Evolutionary conservation across 2,329 filamentous ascomycete genomes (phyloP).

Genomic region (Aspergillus tanneri): DNA sequence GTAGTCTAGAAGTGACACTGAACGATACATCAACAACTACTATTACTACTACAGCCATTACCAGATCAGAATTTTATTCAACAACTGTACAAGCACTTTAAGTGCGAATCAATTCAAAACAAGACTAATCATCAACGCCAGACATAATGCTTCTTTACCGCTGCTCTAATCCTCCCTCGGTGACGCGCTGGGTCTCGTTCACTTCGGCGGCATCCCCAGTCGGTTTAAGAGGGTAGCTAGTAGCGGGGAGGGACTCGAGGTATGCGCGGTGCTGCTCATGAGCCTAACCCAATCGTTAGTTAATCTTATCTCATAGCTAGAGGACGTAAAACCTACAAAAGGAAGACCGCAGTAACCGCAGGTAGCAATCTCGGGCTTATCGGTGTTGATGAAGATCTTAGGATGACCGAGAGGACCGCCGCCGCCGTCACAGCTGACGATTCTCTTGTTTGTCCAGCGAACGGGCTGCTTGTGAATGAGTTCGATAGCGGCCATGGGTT

Average conservation of each 20-base stretch:
- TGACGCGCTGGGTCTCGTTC: constrained; percentile 57
- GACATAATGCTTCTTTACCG: constrained; percentile 47
- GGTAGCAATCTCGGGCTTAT: constrained; percentile 88
- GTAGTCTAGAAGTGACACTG: too few species aligned
- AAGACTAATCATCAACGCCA: constrained; percentile 37
- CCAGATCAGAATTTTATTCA: too few species aligned
- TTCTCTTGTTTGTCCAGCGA: constrained; percentile 77
- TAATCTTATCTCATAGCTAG: not conserved
- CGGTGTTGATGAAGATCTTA: constrained; percentile 93
- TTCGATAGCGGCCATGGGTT: constrained; percentile 85
- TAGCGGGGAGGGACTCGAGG: constrained; percentile 76
- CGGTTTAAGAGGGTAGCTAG: constrained; percentile 76
- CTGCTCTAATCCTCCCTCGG: constrained; percentile 59
- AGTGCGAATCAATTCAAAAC: constrained; percentile 23
- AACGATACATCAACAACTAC: too few species aligned
- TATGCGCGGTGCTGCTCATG: constrained; percentile 84
- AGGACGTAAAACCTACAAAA: constrained; percentile 66
- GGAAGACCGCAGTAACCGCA: constrained; percentile 94
- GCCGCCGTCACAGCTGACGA: constrained; percentile 87
- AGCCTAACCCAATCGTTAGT: constrained; percentile 64
- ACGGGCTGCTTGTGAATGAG: constrained; percentile 96
- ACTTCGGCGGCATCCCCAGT: constrained; percentile 60
- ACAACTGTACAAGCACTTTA: constrained; percentile 34
- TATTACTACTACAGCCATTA: too few species aligned
- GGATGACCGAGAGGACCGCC: constrained; percentile 89